Evolutionary conservation across 1,284 basidiomycete genomes (phyloP), one percentile per base, ranked within the genome.

Genomic region (Trametes versicolor): DNA sequence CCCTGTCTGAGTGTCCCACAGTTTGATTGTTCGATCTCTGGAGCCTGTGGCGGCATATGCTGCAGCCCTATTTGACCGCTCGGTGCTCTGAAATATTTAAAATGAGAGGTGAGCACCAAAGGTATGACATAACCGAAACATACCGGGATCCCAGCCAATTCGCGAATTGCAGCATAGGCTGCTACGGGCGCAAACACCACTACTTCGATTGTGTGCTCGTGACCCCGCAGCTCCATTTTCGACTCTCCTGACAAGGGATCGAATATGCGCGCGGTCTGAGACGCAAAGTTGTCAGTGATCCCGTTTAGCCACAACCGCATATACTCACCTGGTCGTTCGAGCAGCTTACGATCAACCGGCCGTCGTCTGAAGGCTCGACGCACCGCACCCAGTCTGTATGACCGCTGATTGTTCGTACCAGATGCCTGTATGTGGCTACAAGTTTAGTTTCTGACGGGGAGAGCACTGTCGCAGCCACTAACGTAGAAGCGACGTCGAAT

Each of bases 311-410:
- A 29, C 45, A 15, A 23, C 32, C 32, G 50, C 39, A 63, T 56
- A 51, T 27, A 77, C 87, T 58, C 66, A 90, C 89, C 71, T 91
- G 89, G 72, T 94, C 92, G 70, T 85, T 90, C 1, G 89, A 90
- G 64, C 87, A 87, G 64, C 86, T 91, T 41, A 88, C 82, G 21
- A 92, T 73, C 72, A 85, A 79, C 51, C 83, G 78, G 0, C 87
- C 89, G 72, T 93, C 91, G 10, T 71, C 81, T 34, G 84, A 87
- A 0, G 91, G 88, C 21, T 85, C 76, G 3, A 73, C 88, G 54
- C 83, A 85, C 49, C 91, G 81, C 4, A 93, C 88, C 91, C 92
- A 93, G 62, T 92, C 90, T 12, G 81, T 76, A 73, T 94, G 92
- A 0, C 87, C 87, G 15, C 78, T 76, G 54, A 91, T 81, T 13